These are phyloP conservation scores for Colletotrichum tanaceti DNA, from an alignment of 2,329 filamentous ascomycete genomes.

Conservation along the genomic window DNA sequence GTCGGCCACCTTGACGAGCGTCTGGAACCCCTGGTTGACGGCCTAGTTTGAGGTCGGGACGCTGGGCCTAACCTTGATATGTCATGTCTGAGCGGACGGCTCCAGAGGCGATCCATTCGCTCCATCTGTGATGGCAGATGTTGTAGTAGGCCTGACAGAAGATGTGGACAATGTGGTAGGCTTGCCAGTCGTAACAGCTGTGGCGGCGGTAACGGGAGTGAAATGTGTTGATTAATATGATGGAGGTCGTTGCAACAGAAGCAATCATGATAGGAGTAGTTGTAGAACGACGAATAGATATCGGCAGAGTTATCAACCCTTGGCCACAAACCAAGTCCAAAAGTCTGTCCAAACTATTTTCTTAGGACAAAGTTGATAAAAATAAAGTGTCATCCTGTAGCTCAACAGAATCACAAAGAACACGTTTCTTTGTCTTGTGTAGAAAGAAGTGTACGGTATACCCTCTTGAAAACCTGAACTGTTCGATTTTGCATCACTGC, in stretches of 20 bases:
- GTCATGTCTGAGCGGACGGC: slow-evolving; percentile 19
- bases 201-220: not conserved
- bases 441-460: not conserved
- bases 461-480: too few species aligned
- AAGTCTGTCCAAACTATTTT: not conserved
- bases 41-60: slow-evolving; percentile 23
- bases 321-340: not conserved
- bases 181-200: not conserved
- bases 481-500: too few species aligned
- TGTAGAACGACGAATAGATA: not conserved
- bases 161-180: not conserved
- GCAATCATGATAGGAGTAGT: not conserved
- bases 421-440: not conserved
- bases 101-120: not conserved
- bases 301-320: not conserved
- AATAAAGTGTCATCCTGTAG: not conserved
- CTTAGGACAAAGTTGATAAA: slow-evolving; percentile 5
- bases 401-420: not conserved
- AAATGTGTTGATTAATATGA: not conserved
- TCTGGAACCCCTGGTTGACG: slow-evolving; percentile 23
- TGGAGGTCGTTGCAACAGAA: not conserved
- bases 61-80: slow-evolving; percentile 23
- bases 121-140: not conserved
- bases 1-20: slow-evolving; percentile 19
- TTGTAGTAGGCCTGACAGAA: not conserved